Percentiles rank a stretch among this genome's conserved stretches.
Evolutionary conservation across 2,329 filamentous ascomycete species (phyloP).

Genomic region (Pestalotiopsis sp.): DNA sequence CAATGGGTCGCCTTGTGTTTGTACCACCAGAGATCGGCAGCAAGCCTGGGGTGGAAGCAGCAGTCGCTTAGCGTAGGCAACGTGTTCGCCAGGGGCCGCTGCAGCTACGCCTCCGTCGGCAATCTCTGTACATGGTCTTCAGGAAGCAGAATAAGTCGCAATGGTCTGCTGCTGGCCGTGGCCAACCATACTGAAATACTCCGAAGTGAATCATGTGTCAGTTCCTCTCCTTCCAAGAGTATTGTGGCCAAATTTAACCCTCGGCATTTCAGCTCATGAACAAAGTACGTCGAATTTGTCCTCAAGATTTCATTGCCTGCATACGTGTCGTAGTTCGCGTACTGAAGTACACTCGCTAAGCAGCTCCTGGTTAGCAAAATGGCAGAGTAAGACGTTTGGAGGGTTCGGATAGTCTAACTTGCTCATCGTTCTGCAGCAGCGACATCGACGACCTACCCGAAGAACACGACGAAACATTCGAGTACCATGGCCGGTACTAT

Average conservation of each 20-base stretch:
- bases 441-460: slow-evolving; percentile 49
- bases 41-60: slow-evolving; percentile 5
- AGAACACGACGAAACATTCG: slow-evolving; percentile 59
- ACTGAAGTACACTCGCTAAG: background rate
- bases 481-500: slow-evolving; percentile 65
- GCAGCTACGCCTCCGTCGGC: background rate
- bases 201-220: background rate
- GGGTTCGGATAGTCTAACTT: background rate
- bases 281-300: background rate
- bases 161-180: background rate
- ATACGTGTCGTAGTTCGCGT: background rate
- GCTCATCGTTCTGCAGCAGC: slow-evolving; percentile 37
- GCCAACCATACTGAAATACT: background rate
- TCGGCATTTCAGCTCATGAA: background rate
- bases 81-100: slow-evolving; percentile 11
- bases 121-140: background rate
- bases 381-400: slow-evolving; percentile 3
- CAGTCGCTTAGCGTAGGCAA: slow-evolving; percentile 7
- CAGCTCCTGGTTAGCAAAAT: background rate
- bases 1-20: background rate
- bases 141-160: background rate
- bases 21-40: slow-evolving; percentile 11
- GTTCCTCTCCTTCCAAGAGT: background rate
- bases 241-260: background rate
- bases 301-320: background rate